Base-by-base conservation (phyloP, 192 early-diverging fungal genomes). In the Coemansia sp. region DNA sequence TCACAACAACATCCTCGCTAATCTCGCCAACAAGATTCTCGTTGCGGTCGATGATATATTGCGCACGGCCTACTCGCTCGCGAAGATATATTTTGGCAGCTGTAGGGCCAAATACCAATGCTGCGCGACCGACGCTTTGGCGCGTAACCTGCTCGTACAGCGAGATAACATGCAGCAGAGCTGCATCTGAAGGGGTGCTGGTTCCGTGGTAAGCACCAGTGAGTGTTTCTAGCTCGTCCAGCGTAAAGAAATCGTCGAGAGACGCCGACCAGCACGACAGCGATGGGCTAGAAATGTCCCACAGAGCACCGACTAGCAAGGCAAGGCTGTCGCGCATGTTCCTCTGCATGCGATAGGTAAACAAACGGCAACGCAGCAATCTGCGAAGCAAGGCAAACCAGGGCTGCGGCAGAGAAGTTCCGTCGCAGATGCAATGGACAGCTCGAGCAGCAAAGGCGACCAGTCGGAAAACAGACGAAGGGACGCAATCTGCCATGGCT, bases 171-270 rank as follows among this genome's bases (percentile, higher is more conserved):
- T 68, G 61, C 48, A 77, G 55, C 15, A 80, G 48, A 2, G 71
- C 64, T 7, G 4, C 51, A n/a, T 84, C 83, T 6, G 68, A 38
- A 3, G 55, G 17, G 43, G 74, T 63, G 39, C 63, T 34, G 4
- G 67, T 84, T n/a, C 78, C 83, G 28, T 59, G 15, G 43, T 76
- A 84, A 12, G 72, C 77, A 9, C 77, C 83, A 5, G 66, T 65
- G n/a, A 84, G 64, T 6, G 66, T 22, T 45, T 84, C 83, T n/a
- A 84, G 74, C 55, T 80, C 68, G 63, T 79, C 78, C 41, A 84
- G 58, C 14, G 67, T 36, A 8, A 83, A 66, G 58, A 70, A 83
- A 53, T 83, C 81, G 37, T 68, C 67, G 38, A 83, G 52, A 6
- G 62, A 64, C 4, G 67, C 73, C 39, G 81, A 83, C 81, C 81